phyloP scores from a whole-genome alignment of 768 basidiomycete genomes.

The Dacryopinax primogenitus region DNA sequence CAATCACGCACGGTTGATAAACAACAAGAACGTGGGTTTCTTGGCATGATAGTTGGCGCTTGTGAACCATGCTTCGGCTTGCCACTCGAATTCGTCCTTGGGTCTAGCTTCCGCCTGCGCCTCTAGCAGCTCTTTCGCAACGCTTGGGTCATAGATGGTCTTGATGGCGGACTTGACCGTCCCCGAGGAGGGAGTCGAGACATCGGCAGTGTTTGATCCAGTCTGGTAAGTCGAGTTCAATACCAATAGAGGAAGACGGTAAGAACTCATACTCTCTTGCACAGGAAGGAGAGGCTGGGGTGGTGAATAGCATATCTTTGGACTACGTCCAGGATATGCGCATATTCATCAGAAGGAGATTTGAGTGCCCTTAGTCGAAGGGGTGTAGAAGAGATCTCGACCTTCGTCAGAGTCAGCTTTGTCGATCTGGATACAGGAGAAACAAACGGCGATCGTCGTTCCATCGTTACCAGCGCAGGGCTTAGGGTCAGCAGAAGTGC shows the following conservation, averaged over 20 bases:
- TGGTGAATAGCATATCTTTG: slow-evolving; percentile 93
- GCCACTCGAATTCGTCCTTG: slow-evolving; percentile 44
- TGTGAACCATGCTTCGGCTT: slow-evolving; percentile 61
- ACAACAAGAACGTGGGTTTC: slow-evolving; percentile 71
- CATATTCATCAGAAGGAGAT: slow-evolving; percentile 79
- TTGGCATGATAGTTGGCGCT: slow-evolving; percentile 83
- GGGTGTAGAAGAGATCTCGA: slow-evolving; percentile 92
- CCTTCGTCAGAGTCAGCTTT: slow-evolving; percentile 35
- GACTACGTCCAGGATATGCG: slow-evolving; percentile 78
- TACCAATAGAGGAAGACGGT: neutral
- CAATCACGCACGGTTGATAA: slow-evolving; percentile 73
- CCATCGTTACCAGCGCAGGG: slow-evolving; percentile 92
- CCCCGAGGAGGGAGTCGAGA: slow-evolving; percentile 64
- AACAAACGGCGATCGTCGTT: slow-evolving; percentile 65
- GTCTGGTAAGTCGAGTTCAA: slow-evolving; percentile 33
- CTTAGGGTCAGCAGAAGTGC: slow-evolving; percentile 61
- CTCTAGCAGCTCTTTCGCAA: slow-evolving; percentile 57
- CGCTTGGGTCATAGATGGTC: slow-evolving; percentile 62
- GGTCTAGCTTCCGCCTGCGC: slow-evolving; percentile 24
- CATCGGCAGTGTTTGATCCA: slow-evolving; percentile 59
- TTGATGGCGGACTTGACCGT: slow-evolving; percentile 58
- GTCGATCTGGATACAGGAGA: neutral
- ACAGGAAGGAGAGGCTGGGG: slow-evolving; percentile 70
- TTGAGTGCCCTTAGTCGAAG: slow-evolving; percentile 75
- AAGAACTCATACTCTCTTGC: slow-evolving; percentile 62